phyloP scores from a whole-genome alignment of 129 eudicot genomes.

The Arctium minus region DNA sequence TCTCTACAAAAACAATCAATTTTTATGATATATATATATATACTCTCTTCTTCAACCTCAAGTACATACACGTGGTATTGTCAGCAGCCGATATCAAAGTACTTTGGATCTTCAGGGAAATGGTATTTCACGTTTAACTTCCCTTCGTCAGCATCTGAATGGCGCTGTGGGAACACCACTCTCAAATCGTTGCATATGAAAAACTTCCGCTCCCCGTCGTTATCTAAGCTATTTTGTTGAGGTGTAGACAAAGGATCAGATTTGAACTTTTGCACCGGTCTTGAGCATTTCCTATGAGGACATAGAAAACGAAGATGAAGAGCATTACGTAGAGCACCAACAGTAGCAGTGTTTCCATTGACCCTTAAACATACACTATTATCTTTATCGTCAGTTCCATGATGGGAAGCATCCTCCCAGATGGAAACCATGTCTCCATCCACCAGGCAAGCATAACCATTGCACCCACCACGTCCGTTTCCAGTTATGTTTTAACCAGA shows the following conservation, averaged over 20 bases:
- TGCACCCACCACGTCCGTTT: slow-evolving; percentile 32
- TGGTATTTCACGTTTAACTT: slow-evolving; percentile 77
- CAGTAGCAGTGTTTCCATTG: slow-evolving; percentile 39
- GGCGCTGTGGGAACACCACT: slow-evolving; percentile 89
- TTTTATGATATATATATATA: not conserved
- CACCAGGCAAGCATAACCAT: slow-evolving; percentile 27
- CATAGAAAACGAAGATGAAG: slow-evolving; percentile 83
- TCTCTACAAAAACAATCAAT: not conserved
- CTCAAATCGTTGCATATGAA: slow-evolving; percentile 65
- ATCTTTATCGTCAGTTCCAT: slow-evolving; percentile 26
- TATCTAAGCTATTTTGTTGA: slow-evolving; percentile 19
- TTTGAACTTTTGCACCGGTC: slow-evolving; percentile 28
- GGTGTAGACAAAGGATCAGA: slow-evolving; percentile 30
- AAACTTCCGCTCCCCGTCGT: slow-evolving; percentile 34
- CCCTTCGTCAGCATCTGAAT: slow-evolving; percentile 79
- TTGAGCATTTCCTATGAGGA: slow-evolving; percentile 55
- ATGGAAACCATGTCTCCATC: slow-evolving; percentile 27
- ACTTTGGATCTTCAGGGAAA: slow-evolving; percentile 79
- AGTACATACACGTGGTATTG: not conserved
- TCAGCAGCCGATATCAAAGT: slow-evolving; percentile 69
- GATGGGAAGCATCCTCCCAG: slow-evolving; percentile 18
- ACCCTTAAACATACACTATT: slow-evolving; percentile 38
- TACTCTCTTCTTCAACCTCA: slow-evolving; percentile 21
- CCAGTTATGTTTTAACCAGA: slow-evolving; percentile 17
- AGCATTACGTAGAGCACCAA: slow-evolving; percentile 77